phyloP scores from a whole-genome alignment of 345 rosid genomes.

The Balakata baccata region DNA sequence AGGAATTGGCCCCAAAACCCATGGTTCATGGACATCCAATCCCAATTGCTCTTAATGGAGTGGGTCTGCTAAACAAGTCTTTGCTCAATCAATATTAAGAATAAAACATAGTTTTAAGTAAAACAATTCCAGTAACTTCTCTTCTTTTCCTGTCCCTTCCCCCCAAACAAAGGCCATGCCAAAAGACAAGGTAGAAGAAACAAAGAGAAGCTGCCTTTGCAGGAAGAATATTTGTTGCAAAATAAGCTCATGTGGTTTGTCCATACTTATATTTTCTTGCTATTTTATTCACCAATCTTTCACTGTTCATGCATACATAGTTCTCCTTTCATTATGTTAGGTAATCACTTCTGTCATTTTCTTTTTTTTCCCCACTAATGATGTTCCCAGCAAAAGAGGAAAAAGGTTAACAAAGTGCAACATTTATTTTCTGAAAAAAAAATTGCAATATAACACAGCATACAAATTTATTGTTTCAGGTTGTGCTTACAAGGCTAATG shows the following conservation, averaged over 20 bases:
- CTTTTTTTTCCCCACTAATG: neutral
- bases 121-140: neutral
- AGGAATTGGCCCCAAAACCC: too few species aligned
- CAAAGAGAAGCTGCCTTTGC: neutral
- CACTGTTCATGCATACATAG: neutral
- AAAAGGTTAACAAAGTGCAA: neutral
- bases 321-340: neutral
- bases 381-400: neutral
- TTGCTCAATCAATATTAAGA: neutral
- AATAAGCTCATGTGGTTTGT: too few species aligned
- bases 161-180: neutral
- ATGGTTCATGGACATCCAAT: neutral
- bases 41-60: neutral
- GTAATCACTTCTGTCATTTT: neutral
- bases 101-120: neutral
- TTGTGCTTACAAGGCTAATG: neutral
- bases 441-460: too few species aligned
- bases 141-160: neutral
- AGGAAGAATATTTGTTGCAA: neutral
- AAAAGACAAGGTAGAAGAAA: too few species aligned
- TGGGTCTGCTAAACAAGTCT: neutral
- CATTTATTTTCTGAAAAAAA: too few species aligned
- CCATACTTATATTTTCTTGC: too few species aligned
- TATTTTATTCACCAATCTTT: neutral
- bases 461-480: neutral